Evolutionary conservation across 306 rosid species (phyloP).

Genomic region (Boehmeria nivea): DNA sequence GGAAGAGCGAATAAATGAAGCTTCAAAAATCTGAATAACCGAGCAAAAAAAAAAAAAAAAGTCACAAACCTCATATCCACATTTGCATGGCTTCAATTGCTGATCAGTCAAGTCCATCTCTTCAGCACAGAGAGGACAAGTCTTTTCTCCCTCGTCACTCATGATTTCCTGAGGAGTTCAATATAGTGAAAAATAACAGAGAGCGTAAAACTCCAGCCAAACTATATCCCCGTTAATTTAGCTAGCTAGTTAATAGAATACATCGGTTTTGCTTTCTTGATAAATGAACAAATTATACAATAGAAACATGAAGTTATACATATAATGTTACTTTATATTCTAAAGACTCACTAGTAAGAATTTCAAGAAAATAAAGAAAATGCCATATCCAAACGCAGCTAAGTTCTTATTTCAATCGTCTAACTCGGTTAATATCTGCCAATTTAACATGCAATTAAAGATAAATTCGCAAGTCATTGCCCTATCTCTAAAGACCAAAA

Average conservation of each 20-base stretch:
- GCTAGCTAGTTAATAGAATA: background rate
- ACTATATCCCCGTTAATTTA: background rate
- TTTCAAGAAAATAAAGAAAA: too few species aligned
- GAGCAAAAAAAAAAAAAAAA: background rate
- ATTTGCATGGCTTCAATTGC: constrained; percentile 94
- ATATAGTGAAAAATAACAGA: constrained; percentile 3
- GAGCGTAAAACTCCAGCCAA: constrained; percentile 7
- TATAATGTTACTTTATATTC: too few species aligned
- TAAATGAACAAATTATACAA: too few species aligned
- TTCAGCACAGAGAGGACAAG: constrained; percentile 97
- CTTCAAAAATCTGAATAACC: too few species aligned
- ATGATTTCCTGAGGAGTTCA: constrained; percentile 48
- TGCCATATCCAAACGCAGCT: too few species aligned
- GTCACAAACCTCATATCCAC: constrained; percentile 79
- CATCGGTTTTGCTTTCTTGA: too few species aligned
- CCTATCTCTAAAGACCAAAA: background rate
- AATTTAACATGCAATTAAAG: constrained; percentile 1
- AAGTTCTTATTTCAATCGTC: too few species aligned
- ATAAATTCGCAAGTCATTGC: background rate
- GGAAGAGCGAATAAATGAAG: background rate
- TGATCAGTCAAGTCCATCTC: constrained; percentile 99
- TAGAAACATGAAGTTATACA: too few species aligned
- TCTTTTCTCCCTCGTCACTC: constrained; percentile 93
- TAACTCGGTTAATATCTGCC: too few species aligned
- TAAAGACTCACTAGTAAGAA: too few species aligned